A percentile compares a stretch with the other conserved stretches of the same genome.
These are phyloP conservation scores for Erodium trifolium DNA, from an alignment of 441 rosid genomes.

Conservation along the genomic window DNA sequence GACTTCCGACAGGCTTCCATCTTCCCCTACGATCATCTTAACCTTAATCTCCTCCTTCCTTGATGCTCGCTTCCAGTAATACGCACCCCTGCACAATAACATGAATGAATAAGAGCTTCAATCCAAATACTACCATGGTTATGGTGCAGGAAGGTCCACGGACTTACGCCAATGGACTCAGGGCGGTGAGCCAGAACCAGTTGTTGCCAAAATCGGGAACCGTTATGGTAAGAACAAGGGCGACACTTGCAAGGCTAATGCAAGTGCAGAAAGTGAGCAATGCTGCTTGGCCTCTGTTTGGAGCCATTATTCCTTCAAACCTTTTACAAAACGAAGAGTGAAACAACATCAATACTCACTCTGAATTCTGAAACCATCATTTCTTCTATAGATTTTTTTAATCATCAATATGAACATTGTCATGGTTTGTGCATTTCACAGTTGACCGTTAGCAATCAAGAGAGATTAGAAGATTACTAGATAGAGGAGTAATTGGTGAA, in stretches of 20 bases:
- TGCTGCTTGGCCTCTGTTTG: slow-evolving; percentile 88
- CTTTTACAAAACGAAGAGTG: slow-evolving; percentile 20
- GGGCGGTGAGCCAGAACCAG: slow-evolving; percentile 69
- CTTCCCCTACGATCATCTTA: slow-evolving; percentile 52
- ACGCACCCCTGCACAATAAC: slow-evolving; percentile 53
- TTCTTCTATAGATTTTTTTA: not conserved
- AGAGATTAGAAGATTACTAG: not conserved
- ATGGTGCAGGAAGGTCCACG: not conserved
- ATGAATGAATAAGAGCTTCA: not conserved
- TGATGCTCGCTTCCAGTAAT: slow-evolving; percentile 79
- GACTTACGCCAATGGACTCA: slow-evolving; percentile 84
- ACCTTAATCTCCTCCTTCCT: slow-evolving; percentile 85
- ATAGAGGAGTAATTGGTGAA: not conserved
- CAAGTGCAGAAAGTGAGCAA: slow-evolving; percentile 83
- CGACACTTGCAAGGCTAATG: slow-evolving; percentile 83
- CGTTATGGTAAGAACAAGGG: slow-evolving; percentile 74
- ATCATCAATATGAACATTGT: not conserved
- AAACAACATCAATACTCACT: not conserved
- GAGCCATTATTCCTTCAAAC: slow-evolving; percentile 79
- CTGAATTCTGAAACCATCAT: not conserved
- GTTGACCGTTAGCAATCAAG: not conserved
- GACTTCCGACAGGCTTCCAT: slow-evolving; percentile 48
- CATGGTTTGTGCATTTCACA: not conserved
- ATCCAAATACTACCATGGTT: not conserved
- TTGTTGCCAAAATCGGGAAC: slow-evolving; percentile 73